Evolutionary conservation across 805 yeast species (phyloP).

Genomic region (Tetrapisispora pingtungensis): DNA sequence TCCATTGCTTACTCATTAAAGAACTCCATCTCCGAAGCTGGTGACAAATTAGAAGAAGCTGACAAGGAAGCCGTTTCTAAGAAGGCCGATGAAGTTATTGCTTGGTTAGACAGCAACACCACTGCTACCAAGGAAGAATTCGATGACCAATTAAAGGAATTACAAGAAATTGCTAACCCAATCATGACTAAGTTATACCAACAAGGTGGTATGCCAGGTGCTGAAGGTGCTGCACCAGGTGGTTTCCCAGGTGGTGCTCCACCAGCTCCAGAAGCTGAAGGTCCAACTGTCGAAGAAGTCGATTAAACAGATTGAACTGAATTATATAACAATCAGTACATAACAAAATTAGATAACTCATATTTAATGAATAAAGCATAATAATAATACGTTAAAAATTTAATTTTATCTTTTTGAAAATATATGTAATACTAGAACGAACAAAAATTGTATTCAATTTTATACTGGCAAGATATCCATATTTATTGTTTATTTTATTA

Average conservation of each 20-base stretch:
- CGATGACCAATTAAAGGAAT: slow-evolving; percentile 90
- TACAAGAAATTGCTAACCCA: slow-evolving; percentile 94
- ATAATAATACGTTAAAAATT: neutral
- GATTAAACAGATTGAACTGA: slow-evolving; percentile 34
- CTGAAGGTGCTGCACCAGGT: slow-evolving; percentile 41
- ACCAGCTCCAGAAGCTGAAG: slow-evolving; percentile 50
- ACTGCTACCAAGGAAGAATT: slow-evolving; percentile 90
- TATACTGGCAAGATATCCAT: no score
- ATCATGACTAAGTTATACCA: slow-evolving; percentile 94
- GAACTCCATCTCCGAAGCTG: slow-evolving; percentile 67
- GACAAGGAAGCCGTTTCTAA: slow-evolving; percentile 67
- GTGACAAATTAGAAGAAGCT: slow-evolving; percentile 67
- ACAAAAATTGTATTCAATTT: no score
- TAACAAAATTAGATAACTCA: neutral
- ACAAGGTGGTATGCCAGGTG: slow-evolving; percentile 73
- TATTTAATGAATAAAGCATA: slow-evolving; percentile 1
- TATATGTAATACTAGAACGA: no score
- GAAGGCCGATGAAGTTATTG: slow-evolving; percentile 75
- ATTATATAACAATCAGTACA: neutral
- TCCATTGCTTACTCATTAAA: slow-evolving; percentile 92
- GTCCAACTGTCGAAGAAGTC: slow-evolving; percentile 77
- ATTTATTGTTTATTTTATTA: neutral
- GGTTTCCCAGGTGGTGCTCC: slow-evolving; percentile 60
- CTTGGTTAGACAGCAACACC: slow-evolving; percentile 89
- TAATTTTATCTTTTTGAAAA: no score